Evolutionary conservation across 106 monocot species (phyloP), one percentile per base, ranked within the genome.

Genomic region (Apostasia shenzhenica): DNA sequence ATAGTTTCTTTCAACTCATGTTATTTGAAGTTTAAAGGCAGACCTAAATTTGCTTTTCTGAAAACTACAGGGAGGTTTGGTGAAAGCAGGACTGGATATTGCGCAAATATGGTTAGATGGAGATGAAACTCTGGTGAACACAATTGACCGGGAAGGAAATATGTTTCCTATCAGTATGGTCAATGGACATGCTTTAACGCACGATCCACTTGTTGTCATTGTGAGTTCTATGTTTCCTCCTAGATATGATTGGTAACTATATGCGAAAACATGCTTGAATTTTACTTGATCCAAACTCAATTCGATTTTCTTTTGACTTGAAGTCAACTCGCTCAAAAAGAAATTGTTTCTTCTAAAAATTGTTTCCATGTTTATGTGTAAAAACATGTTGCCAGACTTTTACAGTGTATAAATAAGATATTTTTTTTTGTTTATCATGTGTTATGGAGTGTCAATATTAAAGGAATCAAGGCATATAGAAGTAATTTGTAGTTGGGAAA

Each of bases 21-120:
- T 46, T 13, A 44, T 45, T 63, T 63, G 52, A 62, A 62, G 41
- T 2, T n/a, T 61, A 49, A 41, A 6, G 7, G 50, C 1, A 1
- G 48, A 41, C 71, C 13, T 37, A 71, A 71, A 71, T 61, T 47
- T 13, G 48, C 41, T 5, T 5, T 51, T 1, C 2, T 5, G 10
- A 67, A 49, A 57, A 10, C 6, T 61, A 49, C 70, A 97, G 95
- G 95, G 95, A 59, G 92, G 95, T 54, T 71, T 97, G n/a, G 84
- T 97, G n/a, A 92, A 80, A 78, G 84, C 92, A 64, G 95, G 95
- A 72, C 77, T 97, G 2, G 95, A 97, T 76, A 89, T 97, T 70
- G 95, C 95, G 45, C 84, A 92, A 75, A 97, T 97, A 71, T 97
- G 95, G 95, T 73, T 97, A 73, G 95, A 97, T 69, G 95, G 92